phyloP scores from a whole-genome alignment of 208 protist species.

The Tritrichomonas musculus region DNA sequence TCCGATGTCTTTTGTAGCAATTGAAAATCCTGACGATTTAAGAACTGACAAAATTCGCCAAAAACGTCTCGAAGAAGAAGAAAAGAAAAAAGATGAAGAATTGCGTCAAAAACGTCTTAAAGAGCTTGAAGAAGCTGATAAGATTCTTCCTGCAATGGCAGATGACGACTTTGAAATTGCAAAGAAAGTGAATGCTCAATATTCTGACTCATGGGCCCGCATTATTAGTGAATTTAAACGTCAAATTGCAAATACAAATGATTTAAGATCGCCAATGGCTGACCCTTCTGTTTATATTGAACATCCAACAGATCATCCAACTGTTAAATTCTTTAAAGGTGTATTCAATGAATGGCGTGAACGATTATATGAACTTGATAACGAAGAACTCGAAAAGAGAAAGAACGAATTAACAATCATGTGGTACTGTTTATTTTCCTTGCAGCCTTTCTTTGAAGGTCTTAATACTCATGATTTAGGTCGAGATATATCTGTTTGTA shows the following conservation, averaged over 20 bases:
- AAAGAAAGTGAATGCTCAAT: not conserved
- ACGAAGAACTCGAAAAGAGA: not conserved
- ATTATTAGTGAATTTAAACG: not conserved
- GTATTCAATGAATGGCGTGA: not conserved
- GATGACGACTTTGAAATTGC: not conserved
- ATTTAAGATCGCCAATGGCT: not conserved
- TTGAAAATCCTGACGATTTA: no score
- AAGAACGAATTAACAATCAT: not conserved
- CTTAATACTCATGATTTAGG: not conserved
- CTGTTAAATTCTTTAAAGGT: slow-evolving; percentile 27
- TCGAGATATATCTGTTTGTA: not conserved
- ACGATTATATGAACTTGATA: not conserved
- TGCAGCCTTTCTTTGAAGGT: not conserved
- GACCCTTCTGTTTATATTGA: not conserved
- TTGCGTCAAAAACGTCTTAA: no score
- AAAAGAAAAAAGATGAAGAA: no score
- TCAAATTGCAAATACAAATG: not conserved
- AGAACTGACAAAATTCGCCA: no score
- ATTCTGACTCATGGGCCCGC: not conserved
- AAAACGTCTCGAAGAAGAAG: no score
- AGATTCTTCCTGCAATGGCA: no score
- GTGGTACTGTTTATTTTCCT: not conserved
- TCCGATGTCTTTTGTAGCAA: no score
- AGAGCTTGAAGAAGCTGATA: no score
- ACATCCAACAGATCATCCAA: not conserved